A percentile compares a stretch with the other conserved stretches of the same genome.
phyloP scores from a whole-genome alignment of 768 basidiomycete genomes.

The Rhizopogon vulgaris region DNA sequence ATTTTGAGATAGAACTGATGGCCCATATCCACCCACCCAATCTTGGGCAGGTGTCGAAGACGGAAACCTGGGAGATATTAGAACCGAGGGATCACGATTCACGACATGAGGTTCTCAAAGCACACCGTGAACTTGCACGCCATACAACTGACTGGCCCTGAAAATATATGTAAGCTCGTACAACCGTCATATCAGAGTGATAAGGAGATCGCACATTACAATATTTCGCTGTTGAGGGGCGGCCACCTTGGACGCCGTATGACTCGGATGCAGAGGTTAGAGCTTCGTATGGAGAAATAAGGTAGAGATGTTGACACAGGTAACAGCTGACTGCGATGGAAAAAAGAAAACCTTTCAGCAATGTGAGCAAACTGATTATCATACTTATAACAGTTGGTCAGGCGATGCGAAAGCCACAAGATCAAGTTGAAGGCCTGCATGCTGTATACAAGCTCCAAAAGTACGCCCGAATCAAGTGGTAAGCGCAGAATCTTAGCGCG shows the following conservation, averaged over 20 bases:
- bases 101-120: background rate
- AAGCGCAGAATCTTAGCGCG: background rate
- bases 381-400: background rate
- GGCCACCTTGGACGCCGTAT: background rate
- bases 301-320: background rate
- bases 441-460: background rate
- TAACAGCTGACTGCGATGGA: background rate
- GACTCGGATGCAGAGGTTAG: background rate
- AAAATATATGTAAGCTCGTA: background rate
- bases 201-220: background rate
- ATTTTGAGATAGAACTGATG: conserved; percentile 2
- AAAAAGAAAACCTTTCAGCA: no score
- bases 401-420: background rate
- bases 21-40: background rate
- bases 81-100: background rate
- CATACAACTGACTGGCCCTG: background rate
- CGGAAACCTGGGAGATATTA: background rate
- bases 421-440: background rate
- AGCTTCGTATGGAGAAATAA: background rate
- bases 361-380: background rate
- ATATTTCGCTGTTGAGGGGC: background rate
- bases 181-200: no score
- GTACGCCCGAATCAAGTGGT: background rate
- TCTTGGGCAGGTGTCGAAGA: conserved; percentile 1
- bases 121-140: background rate